These are phyloP conservation scores for Myochromella boudieri DNA, from an alignment of 768 basidiomycete species.

Conservation along the genomic window DNA sequence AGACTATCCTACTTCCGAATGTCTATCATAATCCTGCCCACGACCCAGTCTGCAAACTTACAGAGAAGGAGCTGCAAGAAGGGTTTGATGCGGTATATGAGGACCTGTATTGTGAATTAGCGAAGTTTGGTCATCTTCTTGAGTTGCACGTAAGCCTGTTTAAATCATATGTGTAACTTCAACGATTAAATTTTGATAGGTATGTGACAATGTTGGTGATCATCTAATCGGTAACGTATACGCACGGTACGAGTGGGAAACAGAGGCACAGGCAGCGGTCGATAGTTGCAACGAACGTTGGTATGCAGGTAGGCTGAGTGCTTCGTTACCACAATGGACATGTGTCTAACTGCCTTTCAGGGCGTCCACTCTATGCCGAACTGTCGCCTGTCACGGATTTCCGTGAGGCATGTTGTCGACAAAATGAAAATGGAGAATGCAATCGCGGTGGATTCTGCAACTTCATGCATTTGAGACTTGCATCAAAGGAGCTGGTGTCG, in stretches of 20 bases:
- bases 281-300: slow-evolving; percentile 93
- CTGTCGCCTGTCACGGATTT: slow-evolving; percentile 98
- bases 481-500: slow-evolving; percentile 80
- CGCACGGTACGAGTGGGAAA: slow-evolving; percentile 98
- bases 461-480: slow-evolving; percentile 94
- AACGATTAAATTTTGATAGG: slow-evolving; percentile 39
- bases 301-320: slow-evolving; percentile 80
- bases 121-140: slow-evolving; percentile 92
- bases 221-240: slow-evolving; percentile 98
- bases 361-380: slow-evolving; percentile 94
- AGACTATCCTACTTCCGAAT: slow-evolving; percentile 94
- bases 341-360: slow-evolving; percentile 37
- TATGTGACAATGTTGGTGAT: slow-evolving; percentile 99
- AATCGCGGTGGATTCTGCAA: slow-evolving; percentile 98
- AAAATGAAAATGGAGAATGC: slow-evolving; percentile 98
- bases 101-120: slow-evolving; percentile 91
- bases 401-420: slow-evolving; percentile 96
- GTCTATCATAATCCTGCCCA: slow-evolving; percentile 99
- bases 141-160: slow-evolving; percentile 81
- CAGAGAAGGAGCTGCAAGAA: slow-evolving; percentile 85
- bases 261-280: slow-evolving; percentile 91
- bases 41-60: slow-evolving; percentile 85
- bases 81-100: slow-evolving; percentile 95
- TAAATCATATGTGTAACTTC: slow-evolving; percentile 1
- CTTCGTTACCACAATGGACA: slow-evolving; percentile 2